A percentile compares a stretch with the other conserved stretches of the same genome.
Evolutionary conservation across 2,329 filamentous ascomycete species (phyloP).

Genomic region (Eurotiales sp.): DNA sequence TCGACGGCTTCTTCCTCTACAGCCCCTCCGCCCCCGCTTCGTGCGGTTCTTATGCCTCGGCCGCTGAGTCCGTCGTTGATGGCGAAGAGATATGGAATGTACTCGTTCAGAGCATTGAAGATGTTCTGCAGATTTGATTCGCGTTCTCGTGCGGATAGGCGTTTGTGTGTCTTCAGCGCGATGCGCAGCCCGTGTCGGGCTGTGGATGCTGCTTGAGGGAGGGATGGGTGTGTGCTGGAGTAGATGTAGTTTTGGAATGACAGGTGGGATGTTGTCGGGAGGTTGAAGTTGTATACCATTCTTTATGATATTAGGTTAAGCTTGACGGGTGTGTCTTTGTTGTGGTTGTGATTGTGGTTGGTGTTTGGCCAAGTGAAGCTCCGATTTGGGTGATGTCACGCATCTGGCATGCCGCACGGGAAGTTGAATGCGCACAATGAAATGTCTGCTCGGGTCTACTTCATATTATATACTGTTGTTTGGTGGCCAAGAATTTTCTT

Average conservation of each 20-base stretch:
- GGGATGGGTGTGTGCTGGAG: constrained; percentile 81
- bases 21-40: constrained; percentile 24
- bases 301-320: neutral
- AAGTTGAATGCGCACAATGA: neutral
- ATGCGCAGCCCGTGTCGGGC: constrained; percentile 79
- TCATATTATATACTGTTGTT: no score
- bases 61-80: constrained; percentile 68
- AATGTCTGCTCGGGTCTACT: no score
- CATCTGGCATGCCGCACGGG: constrained; percentile 5
- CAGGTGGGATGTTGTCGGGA: constrained; percentile 86
- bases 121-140: constrained; percentile 67
- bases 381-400: constrained; percentile 22
- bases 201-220: constrained; percentile 77
- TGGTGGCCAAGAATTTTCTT: no score
- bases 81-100: constrained; percentile 78
- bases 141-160: constrained; percentile 69
- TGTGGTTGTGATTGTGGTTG: neutral
- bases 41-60: constrained; percentile 26
- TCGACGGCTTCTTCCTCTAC: constrained; percentile 58
- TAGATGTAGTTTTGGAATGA: constrained; percentile 73
- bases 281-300: constrained; percentile 86
- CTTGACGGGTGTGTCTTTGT: neutral
- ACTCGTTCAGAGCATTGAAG: constrained; percentile 66
- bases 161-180: constrained; percentile 83
- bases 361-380: no score